These are phyloP conservation scores for Zymoseptoria crescenta DNA, from an alignment of 2,329 filamentous ascomycete species.

Conservation along the genomic window DNA sequence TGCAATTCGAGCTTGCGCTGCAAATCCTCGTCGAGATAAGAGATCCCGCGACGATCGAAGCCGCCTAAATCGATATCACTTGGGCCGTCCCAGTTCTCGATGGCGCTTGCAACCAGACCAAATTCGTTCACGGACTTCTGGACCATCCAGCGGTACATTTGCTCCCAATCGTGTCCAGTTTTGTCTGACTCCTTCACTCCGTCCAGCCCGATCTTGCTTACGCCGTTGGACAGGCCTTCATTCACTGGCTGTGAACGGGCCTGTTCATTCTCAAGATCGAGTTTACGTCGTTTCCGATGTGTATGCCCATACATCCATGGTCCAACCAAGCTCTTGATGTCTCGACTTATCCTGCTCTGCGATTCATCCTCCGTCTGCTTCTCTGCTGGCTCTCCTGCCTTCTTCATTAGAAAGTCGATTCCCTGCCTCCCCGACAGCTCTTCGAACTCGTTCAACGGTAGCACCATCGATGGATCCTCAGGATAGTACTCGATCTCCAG, in stretches of 20 bases:
- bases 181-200: constrained; percentile 22
- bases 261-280: constrained; percentile 9
- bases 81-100: constrained; percentile 68
- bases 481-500: constrained; percentile 65
- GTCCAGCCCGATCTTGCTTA: constrained; percentile 22
- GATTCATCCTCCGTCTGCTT: constrained; percentile 17
- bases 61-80: constrained; percentile 61
- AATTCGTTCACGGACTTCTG: constrained; percentile 53
- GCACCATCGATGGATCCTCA: constrained; percentile 41
- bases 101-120: constrained; percentile 51
- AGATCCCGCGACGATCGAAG: constrained; percentile 38
- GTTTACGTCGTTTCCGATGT: constrained; percentile 46
- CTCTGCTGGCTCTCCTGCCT: constrained; percentile 39
- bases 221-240: constrained; percentile 5
- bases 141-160: constrained; percentile 60
- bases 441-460: constrained; percentile 60
- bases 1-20: constrained; percentile 53
- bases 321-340: constrained; percentile 59
- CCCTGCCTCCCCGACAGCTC: constrained; percentile 51
- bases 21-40: constrained; percentile 54
- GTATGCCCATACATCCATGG: constrained; percentile 65
- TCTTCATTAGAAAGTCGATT: constrained; percentile 54
- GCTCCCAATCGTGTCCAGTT: constrained; percentile 59
- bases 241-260: not conserved
- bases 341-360: constrained; percentile 44